Evolutionary conservation across 176 grass and related monocot genomes (phyloP), one percentile per base, ranked within the genome.

Genomic region (Juncus effusus): DNA sequence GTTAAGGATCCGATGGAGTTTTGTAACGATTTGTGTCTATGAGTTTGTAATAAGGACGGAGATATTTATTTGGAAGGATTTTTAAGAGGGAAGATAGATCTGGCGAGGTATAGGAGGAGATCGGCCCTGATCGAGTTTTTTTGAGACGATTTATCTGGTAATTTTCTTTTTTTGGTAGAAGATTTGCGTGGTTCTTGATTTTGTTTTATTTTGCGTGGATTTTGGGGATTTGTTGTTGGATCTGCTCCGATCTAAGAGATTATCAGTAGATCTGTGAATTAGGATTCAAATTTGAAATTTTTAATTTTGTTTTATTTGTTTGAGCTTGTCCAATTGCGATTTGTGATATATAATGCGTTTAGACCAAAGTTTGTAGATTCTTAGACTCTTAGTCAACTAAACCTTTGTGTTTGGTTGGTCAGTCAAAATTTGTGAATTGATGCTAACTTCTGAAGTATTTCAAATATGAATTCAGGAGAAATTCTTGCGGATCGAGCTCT

Each of bases 91-190:
- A 14, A 38, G 38, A 53, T 16, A 38, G 66, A 54, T 70, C 66
- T 10, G 50, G 28, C 51, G n/a, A 70, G 66, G 41, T 70, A 70
- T 70, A 70, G 66, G 66, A 41, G 66, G 51, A 70, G 66, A 56
- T 70, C 37, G 51, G 51, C 14, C 51, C 13, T 47, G 51, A 41
- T 4, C 66, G 41, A 5, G 35, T 53, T 4, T 15, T 56, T 56
- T 70, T 16, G 3, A 9, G 47, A 28, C 47, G 16, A 51, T 67
- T 11, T 35, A 8, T 70, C 66, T 40, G 66, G 66, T 70, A 70
- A 54, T 69, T 66, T 50, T 50, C 7, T 2, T 65, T 51, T 51
- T 45, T 3, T 11, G 42, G 12, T 51, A 7, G 42, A 12, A 4
- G 11, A 45, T n/a, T 12, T 49, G n/a, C 28, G 11, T n/a, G 4